Evolutionary conservation across 2,329 filamentous ascomycete genomes (phyloP).

Genomic region (Trichoderma gracile): DNA sequence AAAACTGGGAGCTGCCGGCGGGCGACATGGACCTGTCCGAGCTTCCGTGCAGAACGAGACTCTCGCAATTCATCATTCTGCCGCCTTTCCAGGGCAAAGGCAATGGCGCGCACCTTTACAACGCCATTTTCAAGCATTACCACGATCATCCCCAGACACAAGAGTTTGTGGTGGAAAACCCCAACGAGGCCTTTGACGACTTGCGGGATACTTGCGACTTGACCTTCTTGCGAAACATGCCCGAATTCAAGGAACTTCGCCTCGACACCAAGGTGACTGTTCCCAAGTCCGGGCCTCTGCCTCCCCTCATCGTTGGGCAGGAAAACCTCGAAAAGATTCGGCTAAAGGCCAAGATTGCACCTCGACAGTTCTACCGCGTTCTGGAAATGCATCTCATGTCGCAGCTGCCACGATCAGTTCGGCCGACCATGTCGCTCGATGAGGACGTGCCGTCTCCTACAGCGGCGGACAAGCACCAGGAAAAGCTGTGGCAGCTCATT

Average conservation of each 20-base stretch:
- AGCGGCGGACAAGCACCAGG: slow-evolving; percentile 60
- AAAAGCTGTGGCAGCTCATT: slow-evolving; percentile 70
- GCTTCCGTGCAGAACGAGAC: slow-evolving; percentile 74
- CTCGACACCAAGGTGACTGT: slow-evolving; percentile 56
- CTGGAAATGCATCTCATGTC: slow-evolving; percentile 75
- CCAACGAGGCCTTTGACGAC: slow-evolving; percentile 82
- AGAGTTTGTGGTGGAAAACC: slow-evolving; percentile 92
- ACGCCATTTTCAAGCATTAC: slow-evolving; percentile 71
- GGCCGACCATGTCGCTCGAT: slow-evolving; percentile 50
- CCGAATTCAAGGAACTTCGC: slow-evolving; percentile 58
- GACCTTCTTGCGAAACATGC: slow-evolving; percentile 59
- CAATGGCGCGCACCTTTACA: slow-evolving; percentile 79
- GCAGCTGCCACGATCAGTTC: slow-evolving; percentile 56
- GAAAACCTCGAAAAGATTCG: slow-evolving; percentile 59
- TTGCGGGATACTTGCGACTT: slow-evolving; percentile 76
- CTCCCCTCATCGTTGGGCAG: slow-evolving; percentile 59
- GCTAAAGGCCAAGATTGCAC: slow-evolving; percentile 66
- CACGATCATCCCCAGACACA: slow-evolving; percentile 66
- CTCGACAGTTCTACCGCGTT: slow-evolving; percentile 73
- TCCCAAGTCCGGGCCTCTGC: slow-evolving; percentile 49
- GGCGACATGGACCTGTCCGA: slow-evolving; percentile 54
- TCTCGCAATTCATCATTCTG: slow-evolving; percentile 91
- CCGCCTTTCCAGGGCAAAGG: slow-evolving; percentile 82
- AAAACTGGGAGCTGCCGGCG: slow-evolving; percentile 48
- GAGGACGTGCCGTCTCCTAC: slow-evolving; percentile 48